Percentiles rank a stretch among this genome's conserved stretches.
These are phyloP conservation scores for Pugionium dolabratum DNA, from an alignment of 345 rosid genomes.

Conservation along the genomic window DNA sequence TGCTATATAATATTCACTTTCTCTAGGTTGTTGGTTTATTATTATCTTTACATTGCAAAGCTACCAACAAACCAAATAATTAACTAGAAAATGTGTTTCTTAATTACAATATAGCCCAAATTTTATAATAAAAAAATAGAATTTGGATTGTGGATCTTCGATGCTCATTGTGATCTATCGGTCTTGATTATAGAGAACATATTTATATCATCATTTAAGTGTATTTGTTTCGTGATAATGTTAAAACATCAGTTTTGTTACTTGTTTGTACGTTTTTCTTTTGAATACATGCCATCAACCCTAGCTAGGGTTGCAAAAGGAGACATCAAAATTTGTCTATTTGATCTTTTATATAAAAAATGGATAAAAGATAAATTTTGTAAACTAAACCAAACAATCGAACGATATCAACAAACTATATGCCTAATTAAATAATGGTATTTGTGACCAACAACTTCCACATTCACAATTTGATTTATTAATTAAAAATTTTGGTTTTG, in stretches of 20 bases:
- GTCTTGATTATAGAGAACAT: not conserved
- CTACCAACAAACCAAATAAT: conserved; percentile 33
- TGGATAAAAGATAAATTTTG: too few species aligned
- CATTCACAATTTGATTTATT: too few species aligned
- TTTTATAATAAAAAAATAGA: not conserved
- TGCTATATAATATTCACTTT: conserved; percentile 8
- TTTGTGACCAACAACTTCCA: too few species aligned
- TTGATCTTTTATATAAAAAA: too few species aligned
- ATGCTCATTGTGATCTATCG: conserved; percentile 1
- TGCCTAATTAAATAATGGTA: too few species aligned
- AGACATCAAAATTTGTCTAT: too few species aligned
- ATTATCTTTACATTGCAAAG: conserved; percentile 2
- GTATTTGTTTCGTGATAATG: not conserved
- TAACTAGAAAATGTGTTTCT: not conserved
- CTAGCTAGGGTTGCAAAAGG: too few species aligned
- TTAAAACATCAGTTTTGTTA: not conserved
- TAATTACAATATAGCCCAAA: not conserved
- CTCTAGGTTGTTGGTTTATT: not conserved
- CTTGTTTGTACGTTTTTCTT: not conserved
- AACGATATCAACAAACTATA: too few species aligned
- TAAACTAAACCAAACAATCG: too few species aligned
- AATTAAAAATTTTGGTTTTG: too few species aligned
- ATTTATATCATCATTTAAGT: not conserved
- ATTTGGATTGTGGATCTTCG: not conserved
- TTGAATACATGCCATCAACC: not conserved